Conservation (phyloP, 1,284 basidiomycete genomes). For the Trichosporon coremiiforme region DNA sequence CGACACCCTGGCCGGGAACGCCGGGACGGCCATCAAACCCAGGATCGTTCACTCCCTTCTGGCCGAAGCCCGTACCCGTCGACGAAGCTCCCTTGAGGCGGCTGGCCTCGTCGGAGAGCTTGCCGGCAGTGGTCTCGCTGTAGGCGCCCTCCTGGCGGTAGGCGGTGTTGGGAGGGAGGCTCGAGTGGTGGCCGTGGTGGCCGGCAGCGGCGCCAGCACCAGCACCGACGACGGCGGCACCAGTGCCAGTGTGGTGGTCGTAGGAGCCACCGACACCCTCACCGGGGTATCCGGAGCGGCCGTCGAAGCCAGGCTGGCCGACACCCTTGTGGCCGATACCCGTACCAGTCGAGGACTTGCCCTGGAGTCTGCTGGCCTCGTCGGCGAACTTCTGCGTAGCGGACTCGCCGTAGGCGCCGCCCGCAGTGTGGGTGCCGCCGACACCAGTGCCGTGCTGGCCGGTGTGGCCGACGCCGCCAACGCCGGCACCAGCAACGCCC, state of each 20-base stretch:
- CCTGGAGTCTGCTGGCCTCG: neutral
- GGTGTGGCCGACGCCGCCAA: neutral
- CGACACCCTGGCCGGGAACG: neutral
- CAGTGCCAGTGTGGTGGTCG: slow-evolving; percentile 4
- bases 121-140: neutral
- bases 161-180: neutral
- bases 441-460: neutral
- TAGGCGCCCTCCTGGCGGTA: neutral
- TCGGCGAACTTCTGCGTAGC: slow-evolving; percentile 10
- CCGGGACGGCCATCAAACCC: slow-evolving; percentile 2
- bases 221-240: slow-evolving; percentile 6
- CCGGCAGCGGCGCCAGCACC: slow-evolving; percentile 11
- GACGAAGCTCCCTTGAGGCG: neutral
- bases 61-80: neutral
- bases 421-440: neutral
- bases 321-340: slow-evolving; percentile 3
- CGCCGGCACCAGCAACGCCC: neutral
- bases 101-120: neutral
- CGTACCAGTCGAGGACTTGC: neutral
- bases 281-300: slow-evolving; percentile 2
- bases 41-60: neutral
- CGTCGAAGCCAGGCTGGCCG: neutral
- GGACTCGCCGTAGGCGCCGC: neutral
- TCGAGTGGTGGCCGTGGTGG: slow-evolving; percentile 9
- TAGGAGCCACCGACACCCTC: neutral